phyloP scores from a whole-genome alignment of 2,329 filamentous ascomycete species.

The Blumeriella jaapii region DNA sequence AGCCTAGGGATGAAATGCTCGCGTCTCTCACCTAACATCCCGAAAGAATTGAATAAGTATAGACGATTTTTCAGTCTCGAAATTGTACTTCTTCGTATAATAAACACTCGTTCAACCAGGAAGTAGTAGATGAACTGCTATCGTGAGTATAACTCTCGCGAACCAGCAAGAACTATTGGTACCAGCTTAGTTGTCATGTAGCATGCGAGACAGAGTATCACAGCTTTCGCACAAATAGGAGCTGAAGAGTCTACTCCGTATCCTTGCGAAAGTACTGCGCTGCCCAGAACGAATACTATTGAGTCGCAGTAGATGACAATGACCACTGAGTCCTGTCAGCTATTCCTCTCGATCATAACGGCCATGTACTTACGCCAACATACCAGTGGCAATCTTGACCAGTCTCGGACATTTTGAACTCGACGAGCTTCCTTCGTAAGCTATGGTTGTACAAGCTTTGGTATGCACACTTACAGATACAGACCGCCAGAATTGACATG shows the following conservation, averaged over 20 bases:
- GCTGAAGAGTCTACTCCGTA: slow-evolving; percentile 42
- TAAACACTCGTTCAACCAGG: slow-evolving; percentile 48
- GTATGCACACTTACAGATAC: slow-evolving; percentile 15
- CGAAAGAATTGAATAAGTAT: slow-evolving; percentile 49
- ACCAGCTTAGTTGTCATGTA: slow-evolving; percentile 55
- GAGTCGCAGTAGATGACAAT: slow-evolving; percentile 49
- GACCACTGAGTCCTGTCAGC: slow-evolving; percentile 35
- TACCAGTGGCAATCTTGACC: slow-evolving; percentile 18
- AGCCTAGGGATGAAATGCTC: background rate
- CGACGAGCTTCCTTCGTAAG: slow-evolving; percentile 16
- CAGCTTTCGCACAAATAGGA: slow-evolving; percentile 43
- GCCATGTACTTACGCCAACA: slow-evolving; percentile 19
- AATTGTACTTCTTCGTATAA: slow-evolving; percentile 42
- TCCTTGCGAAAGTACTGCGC: slow-evolving; percentile 44
- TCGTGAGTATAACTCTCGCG: slow-evolving; percentile 1
- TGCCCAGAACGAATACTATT: slow-evolving; percentile 46
- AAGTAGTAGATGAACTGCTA: slow-evolving; percentile 47
- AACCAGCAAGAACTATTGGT: too few relatives aligned
- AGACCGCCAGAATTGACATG: slow-evolving; percentile 17
- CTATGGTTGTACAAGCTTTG: background rate
- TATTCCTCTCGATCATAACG: background rate
- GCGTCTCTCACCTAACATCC: slow-evolving; percentile 36
- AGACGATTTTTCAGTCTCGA: slow-evolving; percentile 43
- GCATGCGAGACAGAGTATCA: slow-evolving; percentile 47
- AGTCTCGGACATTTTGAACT: slow-evolving; percentile 19